A percentile compares a stretch with the other conserved stretches of the same genome.
phyloP scores from a whole-genome alignment of 169 alveolate genomes.

The Eimeria sp. region DNA sequence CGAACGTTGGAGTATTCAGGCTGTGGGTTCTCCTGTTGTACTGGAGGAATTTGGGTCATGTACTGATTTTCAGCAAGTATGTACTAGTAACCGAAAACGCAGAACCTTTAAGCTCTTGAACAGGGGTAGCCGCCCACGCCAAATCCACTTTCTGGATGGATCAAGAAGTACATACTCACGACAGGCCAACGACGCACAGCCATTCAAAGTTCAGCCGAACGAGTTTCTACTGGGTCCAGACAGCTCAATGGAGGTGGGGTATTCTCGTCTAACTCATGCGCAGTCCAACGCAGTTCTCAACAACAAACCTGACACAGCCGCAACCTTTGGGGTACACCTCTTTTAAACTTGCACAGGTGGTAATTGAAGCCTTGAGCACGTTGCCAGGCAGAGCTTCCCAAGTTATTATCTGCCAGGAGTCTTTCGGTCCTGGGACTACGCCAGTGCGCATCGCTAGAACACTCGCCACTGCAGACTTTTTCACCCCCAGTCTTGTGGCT shows the following conservation, averaged over 20 bases:
- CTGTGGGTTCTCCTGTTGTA: constrained; percentile 64
- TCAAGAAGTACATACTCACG: constrained; percentile 48
- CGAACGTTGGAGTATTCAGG: constrained; percentile 5
- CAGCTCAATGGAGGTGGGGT: constrained; percentile 48
- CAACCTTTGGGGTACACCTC: background rate
- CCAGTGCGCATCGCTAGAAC: constrained; percentile 65
- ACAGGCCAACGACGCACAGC: constrained; percentile 48
- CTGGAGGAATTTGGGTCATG: constrained; percentile 45
- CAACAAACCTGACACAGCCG: background rate
- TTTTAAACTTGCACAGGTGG: constrained; percentile 65
- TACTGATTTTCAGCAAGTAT: constrained; percentile 62
- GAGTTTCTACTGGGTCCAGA: constrained; percentile 59
- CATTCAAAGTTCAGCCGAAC: constrained; percentile 37
- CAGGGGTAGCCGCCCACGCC: constrained; percentile 64
- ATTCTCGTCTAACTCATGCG: background rate
- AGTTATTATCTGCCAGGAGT: constrained; percentile 74
- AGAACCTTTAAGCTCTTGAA: constrained; percentile 45
- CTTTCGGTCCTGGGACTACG: constrained; percentile 72
- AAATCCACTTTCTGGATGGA: constrained; percentile 56
- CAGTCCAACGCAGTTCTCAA: background rate
- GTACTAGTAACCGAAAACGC: constrained; percentile 55
- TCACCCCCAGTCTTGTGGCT: constrained; percentile 58
- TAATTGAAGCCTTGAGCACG: constrained; percentile 69
- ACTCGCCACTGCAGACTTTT: constrained; percentile 77
- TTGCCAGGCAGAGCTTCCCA: constrained; percentile 74